Conservation (phyloP, 1,284 basidiomycete genomes). For the Fomitopsis schrenkii region DNA sequence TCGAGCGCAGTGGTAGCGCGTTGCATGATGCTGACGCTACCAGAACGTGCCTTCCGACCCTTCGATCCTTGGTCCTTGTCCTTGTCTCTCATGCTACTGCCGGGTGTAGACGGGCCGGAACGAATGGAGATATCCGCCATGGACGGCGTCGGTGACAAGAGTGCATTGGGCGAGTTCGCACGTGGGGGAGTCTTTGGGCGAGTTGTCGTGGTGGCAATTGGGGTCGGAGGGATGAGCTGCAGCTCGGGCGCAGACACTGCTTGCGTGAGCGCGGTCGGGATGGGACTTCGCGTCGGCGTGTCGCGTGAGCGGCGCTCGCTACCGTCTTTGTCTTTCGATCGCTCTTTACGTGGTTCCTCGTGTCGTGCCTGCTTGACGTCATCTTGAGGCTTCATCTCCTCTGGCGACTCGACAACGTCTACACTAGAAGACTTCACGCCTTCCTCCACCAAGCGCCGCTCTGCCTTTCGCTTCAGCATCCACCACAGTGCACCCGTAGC, state of each 20-base stretch:
- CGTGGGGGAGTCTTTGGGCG: slow-evolving; percentile 51
- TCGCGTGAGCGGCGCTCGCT: not conserved
- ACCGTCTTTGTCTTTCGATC: slow-evolving; percentile 5
- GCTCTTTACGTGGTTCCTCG: slow-evolving; percentile 16
- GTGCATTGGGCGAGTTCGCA: slow-evolving; percentile 38
- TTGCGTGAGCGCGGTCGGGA: slow-evolving; percentile 18
- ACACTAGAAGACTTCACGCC: slow-evolving; percentile 12
- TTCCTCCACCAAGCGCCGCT: slow-evolving; percentile 55
- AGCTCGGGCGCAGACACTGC: slow-evolving; percentile 48
- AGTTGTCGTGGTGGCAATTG: slow-evolving; percentile 42
- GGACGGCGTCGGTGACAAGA: slow-evolving; percentile 62
- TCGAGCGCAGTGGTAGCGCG: slow-evolving; percentile 87
- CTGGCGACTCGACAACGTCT: slow-evolving; percentile 11
- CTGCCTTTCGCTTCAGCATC: slow-evolving; percentile 84
- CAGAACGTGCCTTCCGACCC: slow-evolving; percentile 64
- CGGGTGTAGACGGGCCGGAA: slow-evolving; percentile 65
- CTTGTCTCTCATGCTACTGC: slow-evolving; percentile 45
- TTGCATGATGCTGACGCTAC: slow-evolving; percentile 91
- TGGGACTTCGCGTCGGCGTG: slow-evolving; percentile 10
- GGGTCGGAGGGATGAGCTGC: slow-evolving; percentile 70
- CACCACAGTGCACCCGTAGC: slow-evolving; percentile 93
- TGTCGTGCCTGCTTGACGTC: slow-evolving; percentile 11
- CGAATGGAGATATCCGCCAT: slow-evolving; percentile 42
- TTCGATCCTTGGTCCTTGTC: slow-evolving; percentile 44
- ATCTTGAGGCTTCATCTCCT: slow-evolving; percentile 28